phyloP scores from a whole-genome alignment of 306 rosid species.

The Potentilla sterilis region DNA sequence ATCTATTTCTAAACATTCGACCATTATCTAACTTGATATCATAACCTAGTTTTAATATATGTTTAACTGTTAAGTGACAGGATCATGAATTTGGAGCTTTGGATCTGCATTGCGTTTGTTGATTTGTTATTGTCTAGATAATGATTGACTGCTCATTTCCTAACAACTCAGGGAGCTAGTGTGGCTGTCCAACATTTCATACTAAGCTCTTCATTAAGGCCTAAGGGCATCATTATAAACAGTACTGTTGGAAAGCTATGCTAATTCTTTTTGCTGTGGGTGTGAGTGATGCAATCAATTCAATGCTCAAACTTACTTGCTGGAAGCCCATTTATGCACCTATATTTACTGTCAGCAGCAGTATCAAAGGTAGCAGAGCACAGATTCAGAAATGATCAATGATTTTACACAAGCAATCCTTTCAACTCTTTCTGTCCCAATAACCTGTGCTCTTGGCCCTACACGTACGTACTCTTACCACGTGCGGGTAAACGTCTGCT shows the following conservation, averaged over 20 bases:
- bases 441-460: background rate
- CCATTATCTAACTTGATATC: background rate
- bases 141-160: background rate
- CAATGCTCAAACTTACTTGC: slow-evolving; percentile 20
- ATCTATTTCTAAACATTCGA: background rate
- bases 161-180: background rate
- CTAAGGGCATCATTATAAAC: background rate
- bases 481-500: slow-evolving; percentile 9
- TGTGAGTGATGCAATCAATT: slow-evolving; percentile 23
- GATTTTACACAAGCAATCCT: slow-evolving; percentile 28
- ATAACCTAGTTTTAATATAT: background rate
- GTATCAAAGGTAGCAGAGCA: slow-evolving; percentile 4
- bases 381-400: slow-evolving; percentile 29
- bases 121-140: background rate
- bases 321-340: background rate
- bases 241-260: slow-evolving; percentile 4
- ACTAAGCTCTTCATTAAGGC: background rate
- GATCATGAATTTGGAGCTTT: background rate
- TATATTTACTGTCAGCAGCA: slow-evolving; percentile 12
- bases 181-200: background rate
- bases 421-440: slow-evolving; percentile 29
- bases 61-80: background rate
- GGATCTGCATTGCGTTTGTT: background rate
- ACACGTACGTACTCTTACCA: slow-evolving; percentile 8
- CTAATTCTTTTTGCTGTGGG: background rate